A percentile compares a stretch with the other conserved stretches of the same genome.
These are phyloP conservation scores for Botryosphaeria dothidea DNA, from an alignment of 2,329 filamentous ascomycete species.

Conservation along the genomic window DNA sequence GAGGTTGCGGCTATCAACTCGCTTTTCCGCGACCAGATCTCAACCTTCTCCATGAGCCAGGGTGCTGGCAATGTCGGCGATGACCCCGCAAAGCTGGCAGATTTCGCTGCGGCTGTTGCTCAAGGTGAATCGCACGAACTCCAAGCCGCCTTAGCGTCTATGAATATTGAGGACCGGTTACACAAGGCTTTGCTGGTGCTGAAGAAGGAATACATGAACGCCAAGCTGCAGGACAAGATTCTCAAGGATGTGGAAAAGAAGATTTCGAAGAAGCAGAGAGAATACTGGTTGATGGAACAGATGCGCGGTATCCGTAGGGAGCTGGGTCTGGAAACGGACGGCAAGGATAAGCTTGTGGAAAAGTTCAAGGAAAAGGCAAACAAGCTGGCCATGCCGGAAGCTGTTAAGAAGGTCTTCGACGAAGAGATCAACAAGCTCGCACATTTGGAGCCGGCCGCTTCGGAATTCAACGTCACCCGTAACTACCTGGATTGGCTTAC, in stretches of 20 bases:
- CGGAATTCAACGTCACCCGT: slow-evolving; percentile 96
- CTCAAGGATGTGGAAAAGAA: slow-evolving; percentile 96
- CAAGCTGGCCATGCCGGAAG: slow-evolving; percentile 95
- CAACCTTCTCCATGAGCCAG: slow-evolving; percentile 93
- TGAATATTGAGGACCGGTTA: slow-evolving; percentile 90
- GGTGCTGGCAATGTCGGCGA: slow-evolving; percentile 93
- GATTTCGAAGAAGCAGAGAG: slow-evolving; percentile 94
- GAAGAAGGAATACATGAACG: slow-evolving; percentile 99
- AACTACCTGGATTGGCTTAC: slow-evolving; percentile 99
- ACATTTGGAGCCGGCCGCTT: slow-evolving; percentile 91
- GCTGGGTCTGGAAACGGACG: slow-evolving; percentile 93
- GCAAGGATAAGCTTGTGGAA: slow-evolving; percentile 96
- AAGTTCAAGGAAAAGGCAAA: slow-evolving; percentile 94
- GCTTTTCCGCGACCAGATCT: slow-evolving; percentile 95
- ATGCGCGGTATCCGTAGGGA: slow-evolving; percentile 98
- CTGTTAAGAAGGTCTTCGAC: slow-evolving; percentile 95
- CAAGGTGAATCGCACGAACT: slow-evolving; percentile 83
- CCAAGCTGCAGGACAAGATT: slow-evolving; percentile 94
- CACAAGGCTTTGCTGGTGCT: slow-evolving; percentile 88
- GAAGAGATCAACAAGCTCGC: slow-evolving; percentile 97
- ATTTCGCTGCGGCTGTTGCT: slow-evolving; percentile 97
- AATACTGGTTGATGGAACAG: slow-evolving; percentile 99
- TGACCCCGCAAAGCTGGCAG: slow-evolving; percentile 90
- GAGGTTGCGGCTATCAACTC: slow-evolving; percentile 93
- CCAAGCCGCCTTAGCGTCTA: slow-evolving; percentile 83